These are phyloP conservation scores for Coriaria nepalensis DNA, from an alignment of 306 rosid genomes.

Conservation along the genomic window DNA sequence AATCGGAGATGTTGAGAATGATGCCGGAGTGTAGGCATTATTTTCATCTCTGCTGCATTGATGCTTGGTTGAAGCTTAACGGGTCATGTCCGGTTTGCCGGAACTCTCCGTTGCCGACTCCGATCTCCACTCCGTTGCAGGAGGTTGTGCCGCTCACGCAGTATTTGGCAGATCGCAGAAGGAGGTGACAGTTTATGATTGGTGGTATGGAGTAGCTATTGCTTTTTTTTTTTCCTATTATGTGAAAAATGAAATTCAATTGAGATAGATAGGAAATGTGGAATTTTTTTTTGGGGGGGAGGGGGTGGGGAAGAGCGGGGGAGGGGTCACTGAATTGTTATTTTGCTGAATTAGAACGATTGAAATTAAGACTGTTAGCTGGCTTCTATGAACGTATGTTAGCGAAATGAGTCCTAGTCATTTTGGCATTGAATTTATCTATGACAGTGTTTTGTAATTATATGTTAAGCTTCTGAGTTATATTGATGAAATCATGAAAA, in stretches of 20 bases:
- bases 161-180: constrained; percentile 56
- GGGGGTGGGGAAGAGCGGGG: background rate
- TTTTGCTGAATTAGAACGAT: constrained; percentile 6
- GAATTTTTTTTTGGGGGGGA: background rate
- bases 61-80: constrained; percentile 81
- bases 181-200: constrained; percentile 23
- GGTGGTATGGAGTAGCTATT: background rate
- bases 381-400: too few relatives aligned
- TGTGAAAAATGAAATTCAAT: background rate
- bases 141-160: constrained; percentile 82
- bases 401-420: too few relatives aligned
- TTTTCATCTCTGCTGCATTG: constrained; percentile 72
- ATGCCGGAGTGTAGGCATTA: constrained; percentile 89
- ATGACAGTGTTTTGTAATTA: too few relatives aligned
- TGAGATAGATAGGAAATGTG: constrained; percentile 10
- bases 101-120: constrained; percentile 86
- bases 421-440: too few relatives aligned
- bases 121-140: constrained; percentile 70
- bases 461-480: too few relatives aligned
- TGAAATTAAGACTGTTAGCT: background rate
- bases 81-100: constrained; percentile 95
- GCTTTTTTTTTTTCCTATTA: background rate
- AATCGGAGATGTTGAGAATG: constrained; percentile 79
- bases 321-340: constrained; percentile 1
- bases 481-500: too few relatives aligned